phyloP scores from a whole-genome alignment of 148 eudicot genomes.

The Cornus florida region DNA sequence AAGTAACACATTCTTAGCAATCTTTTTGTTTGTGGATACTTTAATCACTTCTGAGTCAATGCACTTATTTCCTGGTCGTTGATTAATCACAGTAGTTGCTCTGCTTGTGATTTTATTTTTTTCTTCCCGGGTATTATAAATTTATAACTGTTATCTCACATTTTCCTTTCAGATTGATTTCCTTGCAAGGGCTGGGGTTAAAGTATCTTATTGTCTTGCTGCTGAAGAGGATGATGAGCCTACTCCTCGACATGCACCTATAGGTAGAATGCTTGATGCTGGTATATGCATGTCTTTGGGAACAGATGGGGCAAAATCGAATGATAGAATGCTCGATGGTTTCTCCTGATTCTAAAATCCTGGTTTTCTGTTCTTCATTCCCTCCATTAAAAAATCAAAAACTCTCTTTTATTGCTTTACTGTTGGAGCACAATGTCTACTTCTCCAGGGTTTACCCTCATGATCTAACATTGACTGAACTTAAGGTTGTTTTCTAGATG shows the following conservation, averaged over 20 bases:
- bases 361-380: not conserved
- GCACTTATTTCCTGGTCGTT: too few relatives aligned
- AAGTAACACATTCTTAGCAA: too few relatives aligned
- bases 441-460: not conserved
- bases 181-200: slow-evolving; percentile 72
- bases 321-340: slow-evolving; percentile 97
- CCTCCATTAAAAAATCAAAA: too few relatives aligned
- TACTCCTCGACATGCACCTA: slow-evolving; percentile 53
- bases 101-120: too few relatives aligned
- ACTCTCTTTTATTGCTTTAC: not conserved
- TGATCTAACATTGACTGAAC: not conserved
- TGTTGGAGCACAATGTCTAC: not conserved
- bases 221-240: slow-evolving; percentile 39
- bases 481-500: not conserved
- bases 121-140: not conserved
- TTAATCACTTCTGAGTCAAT: too few relatives aligned
- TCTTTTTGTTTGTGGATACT: too few relatives aligned
- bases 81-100: too few relatives aligned
- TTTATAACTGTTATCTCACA: slow-evolving; percentile 5
- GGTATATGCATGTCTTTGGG: slow-evolving; percentile 91
- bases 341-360: slow-evolving; percentile 12
- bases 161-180: slow-evolving; percentile 52
- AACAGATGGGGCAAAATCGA: slow-evolving; percentile 93
- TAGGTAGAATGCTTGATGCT: slow-evolving; percentile 74
- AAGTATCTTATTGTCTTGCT: slow-evolving; percentile 97